Conservation (phyloP, 192 early-diverging fungal genomes). For the Entophlyctis helioformis region DNA sequence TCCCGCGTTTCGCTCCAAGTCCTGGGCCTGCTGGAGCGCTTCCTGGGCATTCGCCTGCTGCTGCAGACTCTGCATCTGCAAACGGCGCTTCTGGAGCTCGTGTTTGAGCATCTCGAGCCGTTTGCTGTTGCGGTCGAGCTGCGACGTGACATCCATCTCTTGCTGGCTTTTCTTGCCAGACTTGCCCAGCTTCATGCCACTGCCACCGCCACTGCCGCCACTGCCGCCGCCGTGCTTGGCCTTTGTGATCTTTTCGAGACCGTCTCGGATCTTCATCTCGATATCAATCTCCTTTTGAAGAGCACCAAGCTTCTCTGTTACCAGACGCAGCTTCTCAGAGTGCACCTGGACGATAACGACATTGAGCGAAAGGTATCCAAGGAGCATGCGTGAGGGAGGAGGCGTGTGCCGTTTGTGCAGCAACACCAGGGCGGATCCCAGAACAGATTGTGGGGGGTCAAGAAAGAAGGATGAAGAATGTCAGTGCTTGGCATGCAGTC, state of each 20-base stretch:
- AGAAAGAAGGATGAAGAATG: too few relatives aligned
- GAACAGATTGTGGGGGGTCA: too few relatives aligned
- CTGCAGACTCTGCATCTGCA: conserved; percentile 17
- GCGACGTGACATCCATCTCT: conserved; percentile 21
- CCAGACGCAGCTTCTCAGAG: conserved; percentile 22
- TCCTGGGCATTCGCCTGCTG: conserved; percentile 2
- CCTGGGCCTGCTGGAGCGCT: background rate
- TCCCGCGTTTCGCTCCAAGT: conserved; percentile 2
- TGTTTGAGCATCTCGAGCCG: conserved; percentile 33
- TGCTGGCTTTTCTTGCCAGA: background rate
- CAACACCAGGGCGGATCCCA: too few relatives aligned
- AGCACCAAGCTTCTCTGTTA: conserved; percentile 36
- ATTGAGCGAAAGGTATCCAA: conserved; percentile 6
- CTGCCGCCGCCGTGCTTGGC: conserved; percentile 17
- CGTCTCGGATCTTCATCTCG: conserved; percentile 43
- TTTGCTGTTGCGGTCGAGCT: conserved; percentile 21
- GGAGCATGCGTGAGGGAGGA: too few relatives aligned
- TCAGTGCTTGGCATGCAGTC: too few relatives aligned
- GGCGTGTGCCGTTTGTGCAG: too few relatives aligned
- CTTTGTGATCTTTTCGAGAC: conserved; percentile 24
- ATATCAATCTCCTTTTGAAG: conserved; percentile 42
- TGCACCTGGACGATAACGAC: conserved; percentile 1
- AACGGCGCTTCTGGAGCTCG: conserved; percentile 28
- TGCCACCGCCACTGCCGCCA: conserved; percentile 1
- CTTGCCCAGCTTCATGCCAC: too few relatives aligned